phyloP scores from a whole-genome alignment of 192 early-diverging fungal species.

The Obelidium mucronatum region DNA sequence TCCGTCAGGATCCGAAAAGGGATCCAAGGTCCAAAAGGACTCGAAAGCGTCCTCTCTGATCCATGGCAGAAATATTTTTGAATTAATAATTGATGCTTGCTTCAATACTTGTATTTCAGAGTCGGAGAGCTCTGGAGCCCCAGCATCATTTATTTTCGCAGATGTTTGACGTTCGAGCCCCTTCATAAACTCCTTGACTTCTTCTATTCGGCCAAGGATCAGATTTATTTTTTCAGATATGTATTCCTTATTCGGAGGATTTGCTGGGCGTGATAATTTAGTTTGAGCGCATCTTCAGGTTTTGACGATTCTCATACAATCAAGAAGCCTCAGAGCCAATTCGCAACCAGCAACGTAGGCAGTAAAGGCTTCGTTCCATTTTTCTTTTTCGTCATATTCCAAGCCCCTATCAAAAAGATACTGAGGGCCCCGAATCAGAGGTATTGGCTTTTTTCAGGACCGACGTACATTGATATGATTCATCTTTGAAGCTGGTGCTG shows the following conservation, averaged over 20 bases:
- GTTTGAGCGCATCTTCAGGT: neutral
- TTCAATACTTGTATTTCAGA: slow-evolving; percentile 69
- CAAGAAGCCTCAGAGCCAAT: slow-evolving; percentile 14
- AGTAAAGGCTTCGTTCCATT: neutral
- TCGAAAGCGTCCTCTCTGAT: slow-evolving; percentile 68
- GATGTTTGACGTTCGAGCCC: neutral
- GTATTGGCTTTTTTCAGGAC: neutral
- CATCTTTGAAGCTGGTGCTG: neutral
- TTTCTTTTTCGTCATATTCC: slow-evolving; percentile 19
- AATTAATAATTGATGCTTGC: slow-evolving; percentile 75
- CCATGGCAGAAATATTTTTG: slow-evolving; percentile 79
- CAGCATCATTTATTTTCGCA: neutral
- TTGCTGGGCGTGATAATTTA: neutral
- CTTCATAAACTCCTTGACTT: slow-evolving; percentile 1
- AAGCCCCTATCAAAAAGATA: slow-evolving; percentile 27
- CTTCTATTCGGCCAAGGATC: slow-evolving; percentile 11
- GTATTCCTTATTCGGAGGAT: neutral
- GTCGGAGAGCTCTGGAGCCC: slow-evolving; percentile 7
- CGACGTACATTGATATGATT: slow-evolving; percentile 33
- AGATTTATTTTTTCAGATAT: slow-evolving; percentile 25
- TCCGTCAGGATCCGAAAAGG: slow-evolving; percentile 83
- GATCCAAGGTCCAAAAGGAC: slow-evolving; percentile 55
- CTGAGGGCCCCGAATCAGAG: neutral
- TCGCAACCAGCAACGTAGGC: slow-evolving; percentile 31
- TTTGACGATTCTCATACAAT: no score